Evolutionary conservation across 108 stramenopile species (phyloP).

Genomic region (Conticribra weissflogii): DNA sequence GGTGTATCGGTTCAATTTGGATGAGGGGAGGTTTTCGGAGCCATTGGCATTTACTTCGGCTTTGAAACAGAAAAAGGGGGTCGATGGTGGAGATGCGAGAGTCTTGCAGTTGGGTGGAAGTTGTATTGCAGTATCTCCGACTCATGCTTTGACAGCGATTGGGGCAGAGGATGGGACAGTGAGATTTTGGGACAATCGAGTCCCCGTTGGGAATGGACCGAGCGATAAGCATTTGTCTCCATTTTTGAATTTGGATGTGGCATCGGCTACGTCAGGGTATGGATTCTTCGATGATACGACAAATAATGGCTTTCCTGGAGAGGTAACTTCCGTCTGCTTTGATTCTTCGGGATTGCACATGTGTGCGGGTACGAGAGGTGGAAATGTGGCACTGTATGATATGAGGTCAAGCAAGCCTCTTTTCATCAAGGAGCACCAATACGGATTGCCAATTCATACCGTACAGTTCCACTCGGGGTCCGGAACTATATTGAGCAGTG

Average conservation of each 20-base stretch:
- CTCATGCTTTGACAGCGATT: constrained; percentile 78
- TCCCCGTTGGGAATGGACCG: constrained; percentile 32
- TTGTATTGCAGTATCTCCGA: constrained; percentile 72
- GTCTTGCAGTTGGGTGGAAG: constrained; percentile 57
- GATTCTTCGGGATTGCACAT: constrained; percentile 88
- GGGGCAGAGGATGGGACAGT: constrained; percentile 92
- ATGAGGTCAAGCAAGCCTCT: constrained; percentile 91
- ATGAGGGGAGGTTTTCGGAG: constrained; percentile 94
- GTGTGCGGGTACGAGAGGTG: constrained; percentile 92
- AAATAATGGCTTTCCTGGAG: constrained; percentile 47
- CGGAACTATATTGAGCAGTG: constrained; percentile 82
- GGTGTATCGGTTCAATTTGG: constrained; percentile 94
- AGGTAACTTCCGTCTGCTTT: constrained; percentile 88
- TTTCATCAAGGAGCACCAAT: constrained; percentile 94
- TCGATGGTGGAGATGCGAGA: constrained; percentile 23
- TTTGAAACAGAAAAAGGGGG: constrained; percentile 40
- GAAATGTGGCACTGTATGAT: constrained; percentile 93
- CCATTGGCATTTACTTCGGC: constrained; percentile 70
- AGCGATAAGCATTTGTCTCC: constrained; percentile 64
- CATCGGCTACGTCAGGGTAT: constrained; percentile 66
- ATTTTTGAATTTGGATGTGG: constrained; percentile 82
- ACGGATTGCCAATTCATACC: constrained; percentile 93
- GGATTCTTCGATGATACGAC: constrained; percentile 70
- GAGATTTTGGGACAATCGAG: constrained; percentile 92
- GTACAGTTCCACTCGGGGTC: constrained; percentile 86